Conservation (phyloP, 495 filamentous ascomycete genomes). For the Hypoxylon fragiforme region DNA sequence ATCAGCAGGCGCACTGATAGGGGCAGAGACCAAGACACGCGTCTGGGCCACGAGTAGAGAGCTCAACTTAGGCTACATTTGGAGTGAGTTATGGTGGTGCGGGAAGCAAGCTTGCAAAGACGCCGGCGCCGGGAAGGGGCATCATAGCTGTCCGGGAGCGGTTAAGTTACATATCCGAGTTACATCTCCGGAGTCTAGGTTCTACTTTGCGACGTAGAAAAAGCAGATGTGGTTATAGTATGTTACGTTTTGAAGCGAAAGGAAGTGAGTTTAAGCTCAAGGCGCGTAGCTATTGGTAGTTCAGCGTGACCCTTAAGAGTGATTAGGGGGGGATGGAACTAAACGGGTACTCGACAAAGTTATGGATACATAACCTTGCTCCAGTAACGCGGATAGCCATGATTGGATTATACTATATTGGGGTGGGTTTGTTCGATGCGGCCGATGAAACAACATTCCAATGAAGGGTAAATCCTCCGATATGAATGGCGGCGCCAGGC, state of each 20-base stretch:
- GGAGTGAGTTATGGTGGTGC: constrained; percentile 1
- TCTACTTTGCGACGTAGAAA: constrained; percentile 19
- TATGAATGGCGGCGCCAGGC: constrained; percentile 16
- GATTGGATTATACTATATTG: constrained; percentile 13
- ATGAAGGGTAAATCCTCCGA: constrained; percentile 29
- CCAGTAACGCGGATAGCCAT: constrained; percentile 21
- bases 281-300: constrained; percentile 26
- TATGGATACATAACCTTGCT: constrained; percentile 3
- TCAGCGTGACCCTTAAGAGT: constrained; percentile 23
- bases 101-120: constrained; percentile 12
- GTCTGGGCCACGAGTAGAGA: constrained; percentile 30
- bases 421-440: neutral
- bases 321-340: constrained; percentile 21
- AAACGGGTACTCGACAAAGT: constrained; percentile 7
- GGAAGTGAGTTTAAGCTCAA: constrained; percentile 15
- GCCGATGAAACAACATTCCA: constrained; percentile 27
- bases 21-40: constrained; percentile 20
- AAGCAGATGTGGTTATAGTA: neutral
- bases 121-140: constrained; percentile 4
- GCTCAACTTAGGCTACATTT: neutral
- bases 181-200: constrained; percentile 25
- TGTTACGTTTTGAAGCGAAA: neutral
- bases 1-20: constrained; percentile 25
- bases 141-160: constrained; percentile 10
- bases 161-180: constrained; percentile 24